Evolutionary conservation across 176 grass and related monocot species (phyloP), one percentile per base, ranked within the genome.

Genomic region (Urochloa ruziziensis): DNA sequence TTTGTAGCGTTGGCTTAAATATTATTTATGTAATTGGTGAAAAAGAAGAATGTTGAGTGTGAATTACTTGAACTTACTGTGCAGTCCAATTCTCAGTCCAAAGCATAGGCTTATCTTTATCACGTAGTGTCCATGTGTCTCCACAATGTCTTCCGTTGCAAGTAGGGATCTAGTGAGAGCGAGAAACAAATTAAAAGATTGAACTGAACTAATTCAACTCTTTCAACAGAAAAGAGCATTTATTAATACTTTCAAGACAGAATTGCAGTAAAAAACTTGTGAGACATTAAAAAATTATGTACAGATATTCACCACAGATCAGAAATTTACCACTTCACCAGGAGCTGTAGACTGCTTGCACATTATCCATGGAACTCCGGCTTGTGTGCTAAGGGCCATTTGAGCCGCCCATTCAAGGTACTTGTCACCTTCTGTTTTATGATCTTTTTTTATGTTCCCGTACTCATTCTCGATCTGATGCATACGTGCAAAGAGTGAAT

Each of bases 11-110:
- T 17, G 32, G 19, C 25, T 72, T 25, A 71, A 27, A 30, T 51
- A 32, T 32, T 73, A 51, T 51, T 51, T 51, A 43, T 3, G 23
- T 18, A 70, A 66, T 77, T 54, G 24, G 36, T 21, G 25, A 78
- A 66, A 60, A 82, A 62, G 33, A 39, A 56, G 36, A 82, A 82
- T 72, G 72, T 65, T 78, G 35, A 78, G 57, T 78, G 63, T 74
- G 39, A 67, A 86, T 77, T 79, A 87, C 74, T 86, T 85, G 76
- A 88, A 86, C 92, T 98, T 88, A 98, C 96, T 98, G 96, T 84
- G 93, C 77, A 87, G 93, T 95, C 96, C 96, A 98, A 67, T 98
- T 98, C 93, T 98, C 93, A 39, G 93, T 93, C 91, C 96, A 95
- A 62, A 98, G 68, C 27, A 49, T 74, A 48, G 93, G 96, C 83